phyloP scores from a whole-genome alignment of 805 yeast species.

The Kuraishia hungarica region DNA sequence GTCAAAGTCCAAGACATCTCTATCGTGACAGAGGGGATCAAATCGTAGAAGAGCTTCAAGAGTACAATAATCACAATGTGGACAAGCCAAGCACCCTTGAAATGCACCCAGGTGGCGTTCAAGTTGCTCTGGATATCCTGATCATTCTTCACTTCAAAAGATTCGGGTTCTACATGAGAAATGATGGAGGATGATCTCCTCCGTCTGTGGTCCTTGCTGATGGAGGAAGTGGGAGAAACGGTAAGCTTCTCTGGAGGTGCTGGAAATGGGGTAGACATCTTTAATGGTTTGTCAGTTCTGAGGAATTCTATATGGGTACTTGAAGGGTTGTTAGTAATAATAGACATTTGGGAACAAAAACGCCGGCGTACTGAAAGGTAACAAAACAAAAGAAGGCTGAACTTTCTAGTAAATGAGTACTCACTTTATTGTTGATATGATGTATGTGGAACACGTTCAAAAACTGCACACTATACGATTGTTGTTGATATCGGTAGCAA shows the following conservation, averaged over 20 bases:
- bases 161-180: conserved; percentile 90
- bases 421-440: neutral
- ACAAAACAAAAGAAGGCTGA: no score
- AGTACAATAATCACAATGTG: conserved; percentile 77
- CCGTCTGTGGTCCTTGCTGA: conserved; percentile 26
- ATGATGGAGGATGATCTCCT: conserved; percentile 84
- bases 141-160: conserved; percentile 85
- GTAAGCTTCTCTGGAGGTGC: conserved; percentile 23
- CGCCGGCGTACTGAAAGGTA: neutral
- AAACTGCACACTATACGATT: neutral
- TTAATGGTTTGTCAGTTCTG: conserved; percentile 4
- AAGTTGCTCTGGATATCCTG: conserved; percentile 83
- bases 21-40: conserved; percentile 70
- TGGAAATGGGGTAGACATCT: conserved; percentile 22
- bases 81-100: conserved; percentile 93
- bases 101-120: conserved; percentile 95
- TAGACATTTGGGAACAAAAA: no score
- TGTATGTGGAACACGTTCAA: neutral
- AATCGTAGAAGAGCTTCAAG: conserved; percentile 67
- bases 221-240: conserved; percentile 24
- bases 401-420: neutral
- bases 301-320: neutral
- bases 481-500: neutral
- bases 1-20: conserved; percentile 94
- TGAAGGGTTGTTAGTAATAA: neutral